Evolutionary conservation across 305 asterid species (phyloP).

Genomic region (Fraxinus latifolia): DNA sequence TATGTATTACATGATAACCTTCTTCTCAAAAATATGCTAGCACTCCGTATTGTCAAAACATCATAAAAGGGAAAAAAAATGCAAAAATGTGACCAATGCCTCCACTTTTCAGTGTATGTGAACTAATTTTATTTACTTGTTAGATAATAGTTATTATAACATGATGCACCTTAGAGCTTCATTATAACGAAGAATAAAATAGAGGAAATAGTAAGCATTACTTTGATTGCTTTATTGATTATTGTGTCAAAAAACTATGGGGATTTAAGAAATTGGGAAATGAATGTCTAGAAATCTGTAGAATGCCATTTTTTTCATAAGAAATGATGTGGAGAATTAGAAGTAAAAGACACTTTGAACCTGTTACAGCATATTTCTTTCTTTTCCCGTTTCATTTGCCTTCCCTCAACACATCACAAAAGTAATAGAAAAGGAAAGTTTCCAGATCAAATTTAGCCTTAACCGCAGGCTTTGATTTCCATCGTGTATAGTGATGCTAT

Average conservation of each 20-base stretch:
- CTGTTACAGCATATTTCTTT: background rate
- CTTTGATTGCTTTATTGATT: background rate
- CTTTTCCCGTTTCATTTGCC: background rate
- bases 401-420: background rate
- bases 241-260: background rate
- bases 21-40: constrained; percentile 83
- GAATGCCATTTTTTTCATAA: background rate
- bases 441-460: background rate
- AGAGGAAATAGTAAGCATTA: background rate
- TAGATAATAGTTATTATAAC: background rate
- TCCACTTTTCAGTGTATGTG: background rate
- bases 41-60: constrained; percentile 66
- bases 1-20: constrained; percentile 49
- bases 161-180: background rate
- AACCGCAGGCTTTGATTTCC: background rate
- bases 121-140: background rate
- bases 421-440: background rate
- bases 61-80: background rate
- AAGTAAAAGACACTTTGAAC: background rate
- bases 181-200: background rate
- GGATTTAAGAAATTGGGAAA: background rate
- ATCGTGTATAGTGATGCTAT: background rate
- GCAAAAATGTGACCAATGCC: background rate
- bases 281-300: background rate
- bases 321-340: background rate